phyloP scores from a whole-genome alignment of 441 rosid species.

The Bruguiera hainesii region DNA sequence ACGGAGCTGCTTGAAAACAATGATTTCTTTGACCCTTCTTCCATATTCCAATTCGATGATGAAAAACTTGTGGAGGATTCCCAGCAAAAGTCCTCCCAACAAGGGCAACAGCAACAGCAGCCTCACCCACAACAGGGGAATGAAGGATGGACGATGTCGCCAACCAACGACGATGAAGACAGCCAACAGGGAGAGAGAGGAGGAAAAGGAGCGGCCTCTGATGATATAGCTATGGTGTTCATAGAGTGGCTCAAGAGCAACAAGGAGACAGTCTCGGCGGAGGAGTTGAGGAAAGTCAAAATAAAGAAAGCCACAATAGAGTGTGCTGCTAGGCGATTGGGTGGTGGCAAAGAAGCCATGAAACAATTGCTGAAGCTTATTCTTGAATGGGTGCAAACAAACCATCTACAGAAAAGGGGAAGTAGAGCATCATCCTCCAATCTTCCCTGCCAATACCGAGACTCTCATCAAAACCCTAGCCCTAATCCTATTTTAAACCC shows the following conservation, averaged over 20 bases:
- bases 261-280: slow-evolving; percentile 83
- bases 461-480: slow-evolving; percentile 53
- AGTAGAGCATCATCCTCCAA: slow-evolving; percentile 27
- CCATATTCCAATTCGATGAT: slow-evolving; percentile 40
- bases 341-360: slow-evolving; percentile 90
- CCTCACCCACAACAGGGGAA: slow-evolving; percentile 9
- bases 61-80: slow-evolving; percentile 37
- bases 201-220: slow-evolving; percentile 29
- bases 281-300: slow-evolving; percentile 77
- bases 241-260: slow-evolving; percentile 86
- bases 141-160: slow-evolving; percentile 7
- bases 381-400: slow-evolving; percentile 94
- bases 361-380: slow-evolving; percentile 82
- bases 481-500: slow-evolving; percentile 31
- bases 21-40: slow-evolving; percentile 74
- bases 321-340: slow-evolving; percentile 70
- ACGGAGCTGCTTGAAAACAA: slow-evolving; percentile 70
- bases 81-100: slow-evolving; percentile 17
- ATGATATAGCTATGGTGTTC: slow-evolving; percentile 79
- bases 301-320: slow-evolving; percentile 89
- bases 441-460: slow-evolving; percentile 28
- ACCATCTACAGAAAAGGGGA: slow-evolving; percentile 65
- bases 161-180: slow-evolving; percentile 6
- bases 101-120: slow-evolving; percentile 7
- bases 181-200: slow-evolving; percentile 27